A percentile compares a stretch with the other conserved stretches of the same genome.
Conservation (phyloP, 768 basidiomycete species). For the Roridomyces roridus region DNA sequence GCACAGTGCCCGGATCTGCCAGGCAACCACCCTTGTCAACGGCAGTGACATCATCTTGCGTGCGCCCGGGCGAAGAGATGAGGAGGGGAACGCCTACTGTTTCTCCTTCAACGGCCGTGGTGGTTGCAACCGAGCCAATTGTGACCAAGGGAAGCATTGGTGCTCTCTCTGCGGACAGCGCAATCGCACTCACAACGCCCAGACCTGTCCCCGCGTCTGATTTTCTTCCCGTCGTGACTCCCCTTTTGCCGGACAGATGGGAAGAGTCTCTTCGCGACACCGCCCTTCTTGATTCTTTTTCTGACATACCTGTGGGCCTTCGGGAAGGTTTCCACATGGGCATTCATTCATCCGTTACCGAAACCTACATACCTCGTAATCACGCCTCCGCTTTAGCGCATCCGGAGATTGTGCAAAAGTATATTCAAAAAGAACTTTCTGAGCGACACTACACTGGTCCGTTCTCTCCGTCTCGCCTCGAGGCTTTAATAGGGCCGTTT, state of each 20-base stretch:
- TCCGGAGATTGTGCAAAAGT: constrained; percentile 13
- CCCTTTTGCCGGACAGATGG: constrained; percentile 28
- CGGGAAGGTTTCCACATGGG: constrained; percentile 31
- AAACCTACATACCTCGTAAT: constrained; percentile 29
- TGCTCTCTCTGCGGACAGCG: constrained; percentile 25
- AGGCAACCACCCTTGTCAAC: too few relatives aligned
- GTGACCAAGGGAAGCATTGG: constrained; percentile 6
- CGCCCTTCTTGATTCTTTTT: constrained; percentile 20
- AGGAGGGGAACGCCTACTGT: constrained; percentile 19
- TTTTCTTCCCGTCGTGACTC: constrained; percentile 30
- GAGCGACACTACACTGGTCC: constrained; percentile 20
- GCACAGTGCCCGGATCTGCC: too few relatives aligned
- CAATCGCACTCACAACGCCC: constrained; percentile 17
- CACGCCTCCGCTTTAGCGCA: constrained; percentile 23
- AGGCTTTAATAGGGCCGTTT: constrained; percentile 32
- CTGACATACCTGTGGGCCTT: constrained; percentile 29
- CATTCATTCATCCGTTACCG: not conserved
- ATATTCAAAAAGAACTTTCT: constrained; percentile 20
- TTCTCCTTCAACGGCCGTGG: constrained; percentile 20
- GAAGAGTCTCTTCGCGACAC: constrained; percentile 8
- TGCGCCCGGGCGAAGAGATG: too few relatives aligned
- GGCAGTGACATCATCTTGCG: too few relatives aligned
- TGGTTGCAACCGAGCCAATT: not conserved
- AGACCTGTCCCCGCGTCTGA: constrained; percentile 22
- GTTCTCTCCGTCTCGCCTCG: constrained; percentile 15